Base-by-base conservation (phyloP, 129 eudicot genomes). In the Arctium lappa region DNA sequence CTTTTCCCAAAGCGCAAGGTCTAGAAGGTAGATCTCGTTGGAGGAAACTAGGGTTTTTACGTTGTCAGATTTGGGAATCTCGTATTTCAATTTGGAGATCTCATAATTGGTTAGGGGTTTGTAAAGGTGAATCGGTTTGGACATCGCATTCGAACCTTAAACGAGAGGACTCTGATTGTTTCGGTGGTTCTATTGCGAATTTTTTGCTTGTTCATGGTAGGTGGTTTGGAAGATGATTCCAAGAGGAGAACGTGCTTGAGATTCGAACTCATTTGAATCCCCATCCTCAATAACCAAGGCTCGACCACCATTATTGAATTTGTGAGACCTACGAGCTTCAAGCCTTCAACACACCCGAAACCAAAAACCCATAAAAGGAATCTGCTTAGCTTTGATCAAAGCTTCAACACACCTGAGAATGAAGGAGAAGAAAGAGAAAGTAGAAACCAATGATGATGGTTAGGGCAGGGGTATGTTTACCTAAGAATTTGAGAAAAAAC, bases 101-200 rank as follows among this genome's bases (percentile, higher is more conserved):
- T 90, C 92, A 39, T 42, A 42, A 46, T 90, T 91, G 46, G 90
- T 70, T 42, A 93, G 85, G 18, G 94, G 93, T 69, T 88, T 92
- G 79, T 92, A 89, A 37, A 95, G 85, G 63, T 86, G 88, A 63
- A 95, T 82, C 36, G 88, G 76, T 86, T 93, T 95, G 9, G 98
- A 93, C 98, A 95, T 91, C 13, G 91, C 89, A 75, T 91, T 95
- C 12, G 99, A 10, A 91, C 94, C 76, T 95, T 98, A 56, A 95
- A 95, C 5, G 99, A 91, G 5, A 95, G 85, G 39, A 95, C 91
- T 22, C 97, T 98, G 56, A 95, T 85, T n/a, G 85, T 89, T 69
- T 75, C 78, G 6, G 69, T 16, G 3, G 50, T 44, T 81, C 85
- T 91, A 32, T 76, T 83, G 40, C 73, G 86, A 7, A 46, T 71